Conservation (phyloP, 164 flowering plant genomes). For the Sedum album region DNA sequence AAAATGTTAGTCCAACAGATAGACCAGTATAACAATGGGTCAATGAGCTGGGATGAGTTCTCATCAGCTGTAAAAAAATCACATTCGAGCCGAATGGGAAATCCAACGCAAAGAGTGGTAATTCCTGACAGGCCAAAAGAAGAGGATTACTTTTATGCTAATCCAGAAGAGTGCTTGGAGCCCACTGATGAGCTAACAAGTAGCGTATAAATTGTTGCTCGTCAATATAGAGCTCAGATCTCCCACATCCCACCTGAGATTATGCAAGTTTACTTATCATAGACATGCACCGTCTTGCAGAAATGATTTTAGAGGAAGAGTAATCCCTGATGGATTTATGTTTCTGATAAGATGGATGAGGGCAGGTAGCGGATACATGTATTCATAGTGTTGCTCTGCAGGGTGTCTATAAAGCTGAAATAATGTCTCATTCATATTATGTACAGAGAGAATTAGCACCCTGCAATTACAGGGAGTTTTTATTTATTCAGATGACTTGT, state of each 20-base stretch:
- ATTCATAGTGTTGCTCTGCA: background rate
- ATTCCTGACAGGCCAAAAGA: conserved; percentile 52
- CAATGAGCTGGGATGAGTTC: conserved; percentile 52
- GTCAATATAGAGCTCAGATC: background rate
- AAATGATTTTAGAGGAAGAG: background rate
- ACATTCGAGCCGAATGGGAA: conserved; percentile 50
- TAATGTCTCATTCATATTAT: conserved; percentile 5
- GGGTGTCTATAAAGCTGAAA: background rate
- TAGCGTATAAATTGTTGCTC: conserved; percentile 17
- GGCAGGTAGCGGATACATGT: background rate
- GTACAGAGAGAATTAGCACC: conserved; percentile 10
- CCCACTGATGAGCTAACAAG: conserved; percentile 26
- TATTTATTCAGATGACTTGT: background rate
- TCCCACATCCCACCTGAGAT: background rate
- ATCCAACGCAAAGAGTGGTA: conserved; percentile 26
- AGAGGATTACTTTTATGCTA: conserved; percentile 61
- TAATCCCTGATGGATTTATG: background rate
- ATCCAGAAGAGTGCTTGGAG: conserved; percentile 54
- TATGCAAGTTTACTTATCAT: background rate
- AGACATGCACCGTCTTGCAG: background rate
- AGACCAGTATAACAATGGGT: conserved; percentile 35
- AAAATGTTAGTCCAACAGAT: conserved; percentile 35
- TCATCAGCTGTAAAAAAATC: conserved; percentile 35
- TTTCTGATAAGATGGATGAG: background rate
- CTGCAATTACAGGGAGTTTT: conserved; percentile 9